phyloP scores from a whole-genome alignment of 805 yeast species.

The Cyberlindnera mississippiensis region DNA sequence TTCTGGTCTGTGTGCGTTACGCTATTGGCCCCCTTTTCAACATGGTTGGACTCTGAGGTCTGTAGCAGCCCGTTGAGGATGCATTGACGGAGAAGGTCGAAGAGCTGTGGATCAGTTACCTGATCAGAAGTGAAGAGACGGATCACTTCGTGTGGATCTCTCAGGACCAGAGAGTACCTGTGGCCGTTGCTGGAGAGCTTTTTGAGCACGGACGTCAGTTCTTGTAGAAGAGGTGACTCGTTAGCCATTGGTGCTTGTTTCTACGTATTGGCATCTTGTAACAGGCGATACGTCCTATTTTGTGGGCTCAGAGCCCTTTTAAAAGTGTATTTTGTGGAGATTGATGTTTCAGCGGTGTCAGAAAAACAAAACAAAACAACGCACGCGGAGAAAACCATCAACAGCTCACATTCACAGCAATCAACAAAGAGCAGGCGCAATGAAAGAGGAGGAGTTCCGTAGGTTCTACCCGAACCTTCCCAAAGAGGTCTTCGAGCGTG shows the following conservation, averaged over 20 bases:
- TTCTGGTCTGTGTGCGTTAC: constrained; percentile 41
- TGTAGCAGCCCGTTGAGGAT: not conserved
- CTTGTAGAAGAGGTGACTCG: no score
- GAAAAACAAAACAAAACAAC: no score
- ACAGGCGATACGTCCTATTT: no score
- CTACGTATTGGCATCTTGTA: no score
- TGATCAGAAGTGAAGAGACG: not conserved
- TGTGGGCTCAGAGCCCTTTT: no score
- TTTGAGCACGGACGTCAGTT: not conserved
- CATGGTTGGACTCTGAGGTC: constrained; percentile 72
- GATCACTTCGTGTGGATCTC: not conserved
- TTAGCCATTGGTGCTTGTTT: no score
- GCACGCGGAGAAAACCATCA: no score
- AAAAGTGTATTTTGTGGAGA: no score
- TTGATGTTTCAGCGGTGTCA: no score
- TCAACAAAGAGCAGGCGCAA: no score
- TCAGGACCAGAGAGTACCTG: not conserved
- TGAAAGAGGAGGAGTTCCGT: constrained; percentile 23
- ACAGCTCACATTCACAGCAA: no score
- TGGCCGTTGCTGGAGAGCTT: not conserved
- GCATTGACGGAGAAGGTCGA: not conserved
- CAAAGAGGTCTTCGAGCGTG: constrained; percentile 20
- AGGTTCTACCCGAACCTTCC: constrained; percentile 22
- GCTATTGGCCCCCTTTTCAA: constrained; percentile 65
- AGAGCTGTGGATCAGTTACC: not conserved